phyloP scores from a whole-genome alignment of 768 basidiomycete species.

The Boletus sp. region DNA sequence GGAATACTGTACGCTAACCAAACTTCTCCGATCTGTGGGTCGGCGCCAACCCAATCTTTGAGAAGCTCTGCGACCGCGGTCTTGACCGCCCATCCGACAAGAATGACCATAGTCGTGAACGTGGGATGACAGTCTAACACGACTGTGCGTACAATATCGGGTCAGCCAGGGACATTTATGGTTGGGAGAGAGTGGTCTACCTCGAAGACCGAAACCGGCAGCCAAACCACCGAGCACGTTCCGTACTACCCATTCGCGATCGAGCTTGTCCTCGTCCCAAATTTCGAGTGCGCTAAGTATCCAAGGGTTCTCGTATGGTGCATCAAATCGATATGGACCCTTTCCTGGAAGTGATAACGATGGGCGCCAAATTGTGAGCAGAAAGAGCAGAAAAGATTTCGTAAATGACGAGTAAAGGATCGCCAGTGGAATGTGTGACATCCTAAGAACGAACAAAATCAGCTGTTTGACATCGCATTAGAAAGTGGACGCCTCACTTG shows the following conservation, averaged over 20 bases:
- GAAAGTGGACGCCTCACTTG: constrained; percentile 36
- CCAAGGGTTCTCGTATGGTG: constrained; percentile 34
- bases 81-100: constrained; percentile 72
- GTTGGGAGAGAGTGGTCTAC: constrained; percentile 37
- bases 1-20: constrained; percentile 87
- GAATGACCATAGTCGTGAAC: constrained; percentile 72
- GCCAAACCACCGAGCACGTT: constrained; percentile 86
- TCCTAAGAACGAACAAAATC: constrained; percentile 36
- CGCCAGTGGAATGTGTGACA: constrained; percentile 74
- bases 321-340: constrained; percentile 23
- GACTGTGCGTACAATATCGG: constrained; percentile 41
- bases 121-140: constrained; percentile 74
- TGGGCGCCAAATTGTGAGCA: constrained; percentile 78
- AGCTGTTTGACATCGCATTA: background rate
- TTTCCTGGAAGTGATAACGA: constrained; percentile 25
- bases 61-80: constrained; percentile 60
- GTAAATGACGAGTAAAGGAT: constrained; percentile 82
- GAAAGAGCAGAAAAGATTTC: constrained; percentile 79
- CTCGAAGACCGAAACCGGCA: constrained; percentile 81
- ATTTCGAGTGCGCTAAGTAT: constrained; percentile 46
- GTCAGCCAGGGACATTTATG: background rate
- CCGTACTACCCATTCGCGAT: constrained; percentile 81
- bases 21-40: constrained; percentile 55
- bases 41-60: constrained; percentile 64
- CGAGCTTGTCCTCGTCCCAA: constrained; percentile 70